Evolutionary conservation across 2,329 filamentous ascomycete species (phyloP).

Genomic region (Penicillium vulpinum): DNA sequence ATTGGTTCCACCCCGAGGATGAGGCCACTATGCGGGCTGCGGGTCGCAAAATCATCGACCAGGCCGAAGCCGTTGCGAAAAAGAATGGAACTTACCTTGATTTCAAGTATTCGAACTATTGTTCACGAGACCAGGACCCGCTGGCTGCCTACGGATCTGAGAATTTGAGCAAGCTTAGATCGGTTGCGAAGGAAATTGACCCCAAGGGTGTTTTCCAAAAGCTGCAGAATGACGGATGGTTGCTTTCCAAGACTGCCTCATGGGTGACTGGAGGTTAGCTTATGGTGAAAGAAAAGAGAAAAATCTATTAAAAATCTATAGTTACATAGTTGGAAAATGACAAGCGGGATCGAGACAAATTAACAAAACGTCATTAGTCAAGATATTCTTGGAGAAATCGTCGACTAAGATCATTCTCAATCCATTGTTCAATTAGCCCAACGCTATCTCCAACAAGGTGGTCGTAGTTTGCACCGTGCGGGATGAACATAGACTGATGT

Average conservation of each 20-base stretch:
- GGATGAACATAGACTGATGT: conserved; percentile 78
- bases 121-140: conserved; percentile 16
- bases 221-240: conserved; percentile 1
- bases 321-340: neutral
- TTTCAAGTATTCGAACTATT: conserved; percentile 19
- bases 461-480: conserved; percentile 69
- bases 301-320: neutral
- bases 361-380: conserved; percentile 2
- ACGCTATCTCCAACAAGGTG: conserved; percentile 73
- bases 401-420: conserved; percentile 38
- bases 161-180: neutral
- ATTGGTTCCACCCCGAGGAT: conserved; percentile 9
- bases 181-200: neutral
- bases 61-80: conserved; percentile 9
- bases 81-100: conserved; percentile 7
- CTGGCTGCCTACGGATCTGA: conserved; percentile 10
- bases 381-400: conserved; percentile 18
- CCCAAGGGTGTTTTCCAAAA: neutral
- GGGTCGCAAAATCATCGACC: conserved; percentile 13
- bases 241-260: neutral
- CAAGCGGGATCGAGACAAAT: neutral
- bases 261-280: neutral
- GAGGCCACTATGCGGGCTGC: conserved; percentile 11
- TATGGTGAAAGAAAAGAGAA: neutral
- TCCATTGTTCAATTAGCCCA: conserved; percentile 67